These are phyloP conservation scores for Withania somnifera DNA, from an alignment of 305 asterid species.

Conservation along the genomic window DNA sequence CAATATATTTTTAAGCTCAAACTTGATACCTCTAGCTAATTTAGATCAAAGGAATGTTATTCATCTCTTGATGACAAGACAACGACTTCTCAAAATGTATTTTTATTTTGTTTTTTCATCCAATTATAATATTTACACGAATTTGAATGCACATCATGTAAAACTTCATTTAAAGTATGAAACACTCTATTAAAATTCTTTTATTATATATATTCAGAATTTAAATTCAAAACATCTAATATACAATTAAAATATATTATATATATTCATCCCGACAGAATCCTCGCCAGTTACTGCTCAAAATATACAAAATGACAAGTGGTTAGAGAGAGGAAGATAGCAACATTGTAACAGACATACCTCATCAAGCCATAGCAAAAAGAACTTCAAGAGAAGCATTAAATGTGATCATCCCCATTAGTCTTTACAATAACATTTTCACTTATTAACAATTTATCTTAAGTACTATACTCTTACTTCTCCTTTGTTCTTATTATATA, in stretches of 20 bases:
- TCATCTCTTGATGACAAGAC: not conserved
- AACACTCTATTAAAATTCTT: no score
- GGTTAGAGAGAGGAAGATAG: conserved; percentile 12
- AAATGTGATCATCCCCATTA: not conserved
- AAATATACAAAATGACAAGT: conserved; percentile 4
- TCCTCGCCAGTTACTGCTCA: not conserved
- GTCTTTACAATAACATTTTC: not conserved
- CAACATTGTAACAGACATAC: conserved; percentile 20
- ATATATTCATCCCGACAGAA: not conserved
- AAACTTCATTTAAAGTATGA: not conserved
- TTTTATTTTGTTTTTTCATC: not conserved
- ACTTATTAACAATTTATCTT: not conserved
- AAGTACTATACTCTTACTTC: not conserved
- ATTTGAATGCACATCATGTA: not conserved
- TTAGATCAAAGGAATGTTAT: not conserved
- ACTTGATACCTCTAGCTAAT: not conserved
- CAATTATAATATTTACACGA: not conserved
- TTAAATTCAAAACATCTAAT: not conserved
- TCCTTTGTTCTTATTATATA: not conserved
- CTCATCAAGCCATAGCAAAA: conserved; percentile 6
- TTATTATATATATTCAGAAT: no score
- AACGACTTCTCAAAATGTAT: not conserved
- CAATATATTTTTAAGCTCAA: not conserved
- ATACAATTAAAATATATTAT: not conserved
- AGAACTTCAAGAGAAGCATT: not conserved